Conservation (phyloP, 352 stramenopile genomes). For the Pythium rhizo-oryzae region DNA sequence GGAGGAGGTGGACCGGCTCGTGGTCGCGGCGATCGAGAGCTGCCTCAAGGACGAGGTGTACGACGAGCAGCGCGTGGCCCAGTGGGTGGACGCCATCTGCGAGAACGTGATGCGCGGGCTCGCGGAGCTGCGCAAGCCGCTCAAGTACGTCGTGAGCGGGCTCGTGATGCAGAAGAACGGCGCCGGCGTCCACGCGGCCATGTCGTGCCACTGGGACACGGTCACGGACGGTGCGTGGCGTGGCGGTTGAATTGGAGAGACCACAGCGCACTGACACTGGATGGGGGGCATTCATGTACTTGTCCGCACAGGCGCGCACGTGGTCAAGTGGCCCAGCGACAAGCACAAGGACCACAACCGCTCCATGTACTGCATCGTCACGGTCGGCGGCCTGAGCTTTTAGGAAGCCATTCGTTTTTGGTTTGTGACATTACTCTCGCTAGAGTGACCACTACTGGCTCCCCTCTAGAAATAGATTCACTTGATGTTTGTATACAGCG, state of each 20-base stretch:
- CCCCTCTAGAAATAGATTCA: slow-evolving; percentile 4
- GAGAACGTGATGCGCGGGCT: slow-evolving; percentile 88
- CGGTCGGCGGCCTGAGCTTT: slow-evolving; percentile 84
- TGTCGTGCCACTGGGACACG: slow-evolving; percentile 92
- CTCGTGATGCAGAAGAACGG: slow-evolving; percentile 95
- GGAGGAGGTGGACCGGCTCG: slow-evolving; percentile 91
- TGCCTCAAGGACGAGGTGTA: slow-evolving; percentile 90
- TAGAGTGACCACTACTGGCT: neutral
- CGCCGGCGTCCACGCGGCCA: slow-evolving; percentile 85
- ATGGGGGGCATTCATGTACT: neutral
- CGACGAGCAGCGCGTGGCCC: slow-evolving; percentile 81
- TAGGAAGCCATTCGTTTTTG: slow-evolving; percentile 18
- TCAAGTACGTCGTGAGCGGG: slow-evolving; percentile 93
- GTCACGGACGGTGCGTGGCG: slow-evolving; percentile 78
- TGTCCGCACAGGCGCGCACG: slow-evolving; percentile 51
- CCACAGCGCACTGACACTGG: neutral
- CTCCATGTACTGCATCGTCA: slow-evolving; percentile 90
- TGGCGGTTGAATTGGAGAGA: neutral
- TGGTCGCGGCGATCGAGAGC: slow-evolving; percentile 76
- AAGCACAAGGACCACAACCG: slow-evolving; percentile 91
- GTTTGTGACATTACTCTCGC: neutral
- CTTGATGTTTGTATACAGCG: slow-evolving; percentile 17
- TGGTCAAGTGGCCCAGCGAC: slow-evolving; percentile 90
- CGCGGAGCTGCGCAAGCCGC: slow-evolving; percentile 87
- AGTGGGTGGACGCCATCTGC: slow-evolving; percentile 93